These are phyloP conservation scores for Cystobasidium onofrii DNA, from an alignment of 768 basidiomycete species.

Conservation along the genomic window DNA sequence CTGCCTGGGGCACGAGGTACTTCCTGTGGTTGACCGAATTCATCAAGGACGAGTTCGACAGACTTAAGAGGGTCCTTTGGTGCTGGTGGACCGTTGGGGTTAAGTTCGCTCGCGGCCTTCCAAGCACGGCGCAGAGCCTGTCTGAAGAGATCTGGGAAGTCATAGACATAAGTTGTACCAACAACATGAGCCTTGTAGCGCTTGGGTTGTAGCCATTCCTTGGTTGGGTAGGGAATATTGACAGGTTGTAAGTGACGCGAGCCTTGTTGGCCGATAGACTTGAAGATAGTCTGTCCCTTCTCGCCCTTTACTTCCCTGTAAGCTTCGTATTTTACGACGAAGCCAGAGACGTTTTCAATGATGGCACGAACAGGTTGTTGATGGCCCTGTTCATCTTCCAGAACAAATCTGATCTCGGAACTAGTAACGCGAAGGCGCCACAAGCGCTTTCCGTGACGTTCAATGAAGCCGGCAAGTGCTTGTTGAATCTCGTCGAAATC, in stretches of 20 bases:
- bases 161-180: conserved; percentile 97
- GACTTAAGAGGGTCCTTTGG: conserved; percentile 75
- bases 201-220: conserved; percentile 95
- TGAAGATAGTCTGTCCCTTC: conserved; percentile 86
- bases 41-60: conserved; percentile 86
- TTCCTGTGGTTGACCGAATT: conserved; percentile 79
- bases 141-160: conserved; percentile 97
- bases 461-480: conserved; percentile 97
- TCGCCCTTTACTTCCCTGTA: conserved; percentile 98
- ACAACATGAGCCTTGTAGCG: conserved; percentile 97
- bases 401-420: conserved; percentile 87
- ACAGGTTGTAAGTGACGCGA: conserved; percentile 93
- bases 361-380: conserved; percentile 92
- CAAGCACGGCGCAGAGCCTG: conserved; percentile 92
- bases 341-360: conserved; percentile 97
- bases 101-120: conserved; percentile 55
- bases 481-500: conserved; percentile 93
- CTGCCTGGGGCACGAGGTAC: conserved; percentile 87
- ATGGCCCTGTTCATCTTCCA: conserved; percentile 91
- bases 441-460: conserved; percentile 92
- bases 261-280: conserved; percentile 96
- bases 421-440: conserved; percentile 98
- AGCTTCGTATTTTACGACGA: conserved; percentile 94
- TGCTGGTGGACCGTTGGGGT: conserved; percentile 57
- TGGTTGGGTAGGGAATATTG: conserved; percentile 85